Evolutionary conservation across 23 red algal genomes (phyloP), one percentile per base, ranked within the genome.

Genomic region (Cyanidium caldarium): DNA sequence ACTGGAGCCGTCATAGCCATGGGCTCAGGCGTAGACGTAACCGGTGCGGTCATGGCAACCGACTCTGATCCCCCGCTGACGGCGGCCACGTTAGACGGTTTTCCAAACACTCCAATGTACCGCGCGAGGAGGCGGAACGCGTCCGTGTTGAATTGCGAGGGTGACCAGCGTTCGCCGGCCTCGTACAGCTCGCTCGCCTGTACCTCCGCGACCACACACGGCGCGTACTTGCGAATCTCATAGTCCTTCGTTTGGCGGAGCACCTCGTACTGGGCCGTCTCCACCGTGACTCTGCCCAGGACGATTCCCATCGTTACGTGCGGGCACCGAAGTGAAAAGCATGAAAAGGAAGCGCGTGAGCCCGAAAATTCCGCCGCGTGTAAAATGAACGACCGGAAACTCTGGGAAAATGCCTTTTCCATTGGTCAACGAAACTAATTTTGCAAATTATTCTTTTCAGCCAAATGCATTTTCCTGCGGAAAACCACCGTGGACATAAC

Each of bases 81-180:
- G n/a, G 31, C 45, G 15, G 68, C 61, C 31, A 31, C 34, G 37
- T 94, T 94, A 40, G 86, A 28, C 2, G 83, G 78, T 21, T 68
- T 46, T 35, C 82, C 79, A 65, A 94, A 83, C 19, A 86, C 89
- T 10, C 89, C 89, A 70, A 94, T 94, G 68, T 94, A 94, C 45
- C 73, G 51, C 65, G 89, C 89, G 36, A 94, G 78, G 2, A 45
- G 33, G 29, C 69, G 45, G 73, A 94, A 94, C 17, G 82, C 89
- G 20, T 39, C 57, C 33, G 66, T 78, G 66, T 72, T 44, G 65
- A 94, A 86, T 23, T 82, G 26, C 23, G 31, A 38, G 7, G 2
- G 13, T 3, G 29, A 34, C 29, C 5, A 16, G 20, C 39, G 1
- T 40, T 17, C 30, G 16, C 34, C 39, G 17, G 17, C 35, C 0